phyloP scores from a whole-genome alignment of 176 grass and related monocot genomes.

The Thalia dealbata region DNA sequence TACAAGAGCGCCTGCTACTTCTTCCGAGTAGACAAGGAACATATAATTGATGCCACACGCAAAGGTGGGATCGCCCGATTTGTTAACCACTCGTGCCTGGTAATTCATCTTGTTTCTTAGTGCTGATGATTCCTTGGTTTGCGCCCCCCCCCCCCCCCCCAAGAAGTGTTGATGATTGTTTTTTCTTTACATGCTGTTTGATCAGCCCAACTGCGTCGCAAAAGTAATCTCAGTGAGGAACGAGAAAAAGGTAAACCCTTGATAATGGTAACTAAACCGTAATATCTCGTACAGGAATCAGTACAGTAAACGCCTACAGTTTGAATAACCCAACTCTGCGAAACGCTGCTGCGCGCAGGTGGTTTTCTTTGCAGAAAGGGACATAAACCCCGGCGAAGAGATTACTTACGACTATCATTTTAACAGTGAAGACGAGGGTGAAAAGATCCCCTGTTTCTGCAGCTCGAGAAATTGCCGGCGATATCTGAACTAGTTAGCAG shows the following conservation, averaged over 20 bases:
- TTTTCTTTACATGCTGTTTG: slow-evolving; percentile 11
- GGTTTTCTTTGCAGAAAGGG: slow-evolving; percentile 76
- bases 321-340: background rate
- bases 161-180: background rate
- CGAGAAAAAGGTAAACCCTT: slow-evolving; percentile 63
- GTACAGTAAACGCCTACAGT: too few relatives aligned
- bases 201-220: slow-evolving; percentile 81
- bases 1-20: slow-evolving; percentile 89
- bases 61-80: slow-evolving; percentile 96
- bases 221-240: slow-evolving; percentile 78
- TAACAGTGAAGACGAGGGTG: slow-evolving; percentile 79
- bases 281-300: background rate
- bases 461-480: slow-evolving; percentile 63
- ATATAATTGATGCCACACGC: slow-evolving; percentile 84
- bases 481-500: slow-evolving; percentile 59
- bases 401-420: slow-evolving; percentile 96
- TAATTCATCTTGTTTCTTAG: slow-evolving; percentile 8
- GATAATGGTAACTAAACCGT: background rate
- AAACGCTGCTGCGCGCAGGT: slow-evolving; percentile 44
- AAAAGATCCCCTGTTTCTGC: slow-evolving; percentile 87
- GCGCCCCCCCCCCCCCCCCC: too few relatives aligned
- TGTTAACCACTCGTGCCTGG: slow-evolving; percentile 85
- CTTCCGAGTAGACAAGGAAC: slow-evolving; percentile 78
- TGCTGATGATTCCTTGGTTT: background rate
- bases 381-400: slow-evolving; percentile 92